phyloP scores from a whole-genome alignment of 768 basidiomycete species.

The Pisolithus microcarpus region DNA sequence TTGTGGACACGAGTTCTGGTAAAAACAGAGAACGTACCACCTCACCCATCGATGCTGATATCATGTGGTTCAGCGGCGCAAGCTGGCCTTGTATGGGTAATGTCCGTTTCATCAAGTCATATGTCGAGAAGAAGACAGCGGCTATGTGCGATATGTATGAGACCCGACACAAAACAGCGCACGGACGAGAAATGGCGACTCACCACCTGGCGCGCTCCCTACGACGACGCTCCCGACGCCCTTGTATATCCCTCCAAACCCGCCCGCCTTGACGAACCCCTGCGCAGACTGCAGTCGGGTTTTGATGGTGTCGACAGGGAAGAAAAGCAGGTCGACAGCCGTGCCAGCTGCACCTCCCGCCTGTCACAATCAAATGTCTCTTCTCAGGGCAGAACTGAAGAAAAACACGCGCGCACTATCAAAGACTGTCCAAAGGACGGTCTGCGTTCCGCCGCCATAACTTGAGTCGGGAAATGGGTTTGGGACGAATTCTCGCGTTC shows the following conservation, averaged over 20 bases:
- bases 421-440: conserved; percentile 43
- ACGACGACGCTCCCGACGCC: conserved; percentile 92
- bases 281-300: conserved; percentile 86
- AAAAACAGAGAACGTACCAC: conserved; percentile 33
- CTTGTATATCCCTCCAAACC: conserved; percentile 85
- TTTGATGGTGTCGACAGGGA: conserved; percentile 95
- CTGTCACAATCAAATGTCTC: conserved; percentile 31
- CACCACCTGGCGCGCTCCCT: conserved; percentile 94
- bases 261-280: conserved; percentile 81
- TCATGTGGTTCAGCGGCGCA: conserved; percentile 56
- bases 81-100: conserved; percentile 57
- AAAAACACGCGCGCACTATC: conserved; percentile 27
- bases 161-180: background rate
- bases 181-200: conserved; percentile 5
- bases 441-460: conserved; percentile 25
- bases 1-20: conserved; percentile 7
- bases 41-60: conserved; percentile 55
- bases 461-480: too few species aligned
- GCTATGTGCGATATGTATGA: conserved; percentile 42
- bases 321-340: conserved; percentile 91
- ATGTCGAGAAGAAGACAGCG: conserved; percentile 90
- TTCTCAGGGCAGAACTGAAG: background rate
- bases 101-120: conserved; percentile 79
- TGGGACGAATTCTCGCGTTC: too few species aligned
- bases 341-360: conserved; percentile 90